Evolutionary conservation across 495 filamentous ascomycete genomes (phyloP).

Genomic region (Annulohypoxylon nitens): DNA sequence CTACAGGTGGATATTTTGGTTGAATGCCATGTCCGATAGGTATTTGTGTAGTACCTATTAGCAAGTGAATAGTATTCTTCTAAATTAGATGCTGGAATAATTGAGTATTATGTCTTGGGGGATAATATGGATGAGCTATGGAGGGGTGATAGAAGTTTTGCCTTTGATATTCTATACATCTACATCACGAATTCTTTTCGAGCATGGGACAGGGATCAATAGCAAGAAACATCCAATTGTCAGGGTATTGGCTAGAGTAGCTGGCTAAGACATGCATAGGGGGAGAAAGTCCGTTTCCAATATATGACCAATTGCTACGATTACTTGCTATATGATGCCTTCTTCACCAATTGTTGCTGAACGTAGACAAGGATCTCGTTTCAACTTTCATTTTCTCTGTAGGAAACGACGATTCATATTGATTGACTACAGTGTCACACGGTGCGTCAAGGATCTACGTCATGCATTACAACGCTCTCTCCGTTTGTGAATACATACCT

Average conservation of each 20-base stretch:
- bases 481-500: constrained; percentile 13
- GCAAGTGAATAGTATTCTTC: neutral
- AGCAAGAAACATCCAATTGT: neutral
- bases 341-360: neutral
- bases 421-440: constrained; percentile 22
- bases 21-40: neutral
- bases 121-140: too few relatives aligned
- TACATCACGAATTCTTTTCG: too few relatives aligned
- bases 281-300: neutral
- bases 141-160: too few relatives aligned
- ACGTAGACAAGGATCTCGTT: constrained; percentile 9
- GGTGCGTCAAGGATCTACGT: constrained; percentile 14
- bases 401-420: constrained; percentile 8
- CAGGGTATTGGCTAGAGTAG: neutral
- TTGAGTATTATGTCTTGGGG: neutral
- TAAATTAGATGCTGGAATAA: neutral
- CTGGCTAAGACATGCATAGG: neutral
- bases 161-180: too few relatives aligned
- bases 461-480: constrained; percentile 19
- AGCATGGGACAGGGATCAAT: too few relatives aligned
- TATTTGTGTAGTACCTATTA: neutral
- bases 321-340: neutral
- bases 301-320: neutral
- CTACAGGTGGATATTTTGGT: neutral
- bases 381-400: neutral